Percentiles rank a stretch among this genome's conserved stretches.
phyloP scores from a whole-genome alignment of 2,329 filamentous ascomycete species.

The Fusarium sp. region DNA sequence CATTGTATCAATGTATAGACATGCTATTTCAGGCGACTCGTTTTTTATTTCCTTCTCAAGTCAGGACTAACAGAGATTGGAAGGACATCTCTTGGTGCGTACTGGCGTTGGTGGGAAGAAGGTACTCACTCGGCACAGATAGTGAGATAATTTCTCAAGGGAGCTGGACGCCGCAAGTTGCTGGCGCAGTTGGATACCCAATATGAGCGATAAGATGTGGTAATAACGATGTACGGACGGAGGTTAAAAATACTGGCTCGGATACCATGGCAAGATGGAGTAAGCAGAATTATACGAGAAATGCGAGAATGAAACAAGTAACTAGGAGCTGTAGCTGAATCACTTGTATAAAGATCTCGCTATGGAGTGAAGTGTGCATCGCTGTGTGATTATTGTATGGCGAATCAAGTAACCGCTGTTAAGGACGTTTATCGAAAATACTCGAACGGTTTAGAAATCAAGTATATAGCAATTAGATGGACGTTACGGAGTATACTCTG shows the following conservation, averaged over 20 bases:
- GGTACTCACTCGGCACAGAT: conserved; percentile 14
- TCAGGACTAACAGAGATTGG: conserved; percentile 24
- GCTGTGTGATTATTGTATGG: no score
- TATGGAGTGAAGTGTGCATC: not conserved
- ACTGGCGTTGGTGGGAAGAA: conserved; percentile 43
- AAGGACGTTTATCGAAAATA: not conserved
- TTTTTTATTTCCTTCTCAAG: conserved; percentile 30
- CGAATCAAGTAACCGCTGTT: not conserved
- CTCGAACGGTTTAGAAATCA: not conserved
- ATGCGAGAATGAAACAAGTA: conserved; percentile 43
- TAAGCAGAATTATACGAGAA: conserved; percentile 31
- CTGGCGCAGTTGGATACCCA: conserved; percentile 40
- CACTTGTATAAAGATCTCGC: conserved; percentile 7
- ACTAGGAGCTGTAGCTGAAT: not conserved
- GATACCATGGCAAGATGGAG: conserved; percentile 8
- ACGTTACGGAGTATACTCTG: no score
- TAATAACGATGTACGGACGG: conserved; percentile 37
- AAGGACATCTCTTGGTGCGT: conserved; percentile 33
- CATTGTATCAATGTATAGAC: conserved; percentile 32
- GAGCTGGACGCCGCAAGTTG: conserved; percentile 22
- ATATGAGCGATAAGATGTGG: conserved; percentile 23
- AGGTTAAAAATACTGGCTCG: conserved; percentile 30
- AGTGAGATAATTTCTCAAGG: conserved; percentile 18
- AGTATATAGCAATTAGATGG: not conserved
- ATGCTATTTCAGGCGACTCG: conserved; percentile 31